Evolutionary conservation across 208 protist species (phyloP), one percentile per base, ranked within the genome.

Genomic region (Crithidia acanthocephali): DNA sequence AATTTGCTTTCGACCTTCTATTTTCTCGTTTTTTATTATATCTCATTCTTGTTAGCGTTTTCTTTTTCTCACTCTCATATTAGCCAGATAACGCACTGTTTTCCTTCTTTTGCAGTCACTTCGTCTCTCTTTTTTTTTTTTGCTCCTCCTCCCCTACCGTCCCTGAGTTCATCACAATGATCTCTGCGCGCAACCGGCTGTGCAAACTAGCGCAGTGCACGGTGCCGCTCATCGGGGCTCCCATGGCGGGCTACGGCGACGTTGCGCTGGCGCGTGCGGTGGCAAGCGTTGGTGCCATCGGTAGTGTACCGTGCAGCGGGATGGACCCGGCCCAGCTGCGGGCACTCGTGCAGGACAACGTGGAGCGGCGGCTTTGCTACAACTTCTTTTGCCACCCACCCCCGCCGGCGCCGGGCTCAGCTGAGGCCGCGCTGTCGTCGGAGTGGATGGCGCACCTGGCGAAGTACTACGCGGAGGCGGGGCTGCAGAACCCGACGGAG

Each of bases 301-400:
- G 75, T 45, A 61, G 51, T 45, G 30, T 80, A 23, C 75, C 75
- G 48, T 74, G 68, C 63, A 69, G 47, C 37, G 75, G 68, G 47
- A 60, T 75, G 63, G 13, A 59, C 15, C 50, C 67, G 15, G 28
- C 15, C n/a, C 15, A 61, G 75, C 45, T 80, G 45, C 55, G 64
- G 25, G 30, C 45, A 1, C 42, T 70, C 0, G 53, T 79, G n/a
- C 13, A 3, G 40, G 61, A 50, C 27, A 44, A 61, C 55, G 63
- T 67, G n/a, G 52, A 30, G 35, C 2, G 20, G 10, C 25, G 7
- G 25, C 35, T 44, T 23, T 59, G 56, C 48, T 80, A 64, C 58
- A 80, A 80, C 63, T 74, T 74, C 63, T 80, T 80, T 42, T 74
- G 66, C 47, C 75, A 80, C 52, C 23, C 28, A 30, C 13, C 56